These are phyloP conservation scores for Colletotrichum nymphaeae DNA, from an alignment of 2,329 filamentous ascomycete genomes.

Conservation along the genomic window DNA sequence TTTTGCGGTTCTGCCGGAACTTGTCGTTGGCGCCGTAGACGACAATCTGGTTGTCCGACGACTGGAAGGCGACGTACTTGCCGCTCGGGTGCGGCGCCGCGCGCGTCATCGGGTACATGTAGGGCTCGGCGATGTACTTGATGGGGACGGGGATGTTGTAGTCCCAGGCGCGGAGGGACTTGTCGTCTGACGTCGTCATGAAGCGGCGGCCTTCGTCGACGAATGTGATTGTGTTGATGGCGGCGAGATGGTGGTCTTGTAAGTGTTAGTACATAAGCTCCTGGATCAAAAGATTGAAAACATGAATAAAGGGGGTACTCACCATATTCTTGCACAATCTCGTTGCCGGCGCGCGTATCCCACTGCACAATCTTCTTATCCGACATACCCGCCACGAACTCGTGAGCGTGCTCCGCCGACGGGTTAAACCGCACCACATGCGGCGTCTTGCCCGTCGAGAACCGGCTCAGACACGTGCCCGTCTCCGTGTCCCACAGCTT, in stretches of 20 bases:
- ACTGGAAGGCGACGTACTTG: conserved; percentile 92
- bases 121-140: conserved; percentile 96
- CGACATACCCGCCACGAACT: conserved; percentile 96
- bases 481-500: conserved; percentile 99
- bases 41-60: conserved; percentile 94
- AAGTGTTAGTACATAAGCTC: not conserved
- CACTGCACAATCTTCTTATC: conserved; percentile 99
- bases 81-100: conserved; percentile 86
- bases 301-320: not conserved
- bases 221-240: conserved; percentile 97
- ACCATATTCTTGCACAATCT: conserved; percentile 90
- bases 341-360: conserved; percentile 80
- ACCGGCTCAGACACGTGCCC: conserved; percentile 86
- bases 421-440: conserved; percentile 97
- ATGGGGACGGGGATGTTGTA: conserved; percentile 98
- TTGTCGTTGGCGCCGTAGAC: conserved; percentile 96
- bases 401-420: conserved; percentile 78
- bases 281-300: no score
- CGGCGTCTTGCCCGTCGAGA: conserved; percentile 93
- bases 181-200: conserved; percentile 98
- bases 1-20: conserved; percentile 97
- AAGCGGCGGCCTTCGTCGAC: conserved; percentile 95
- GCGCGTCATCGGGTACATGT: conserved; percentile 97
- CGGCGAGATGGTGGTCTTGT: conserved; percentile 90
- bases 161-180: conserved; percentile 96